These are phyloP conservation scores for Aphanomyces astaci DNA, from an alignment of 352 stramenopile genomes.

Conservation along the genomic window DNA sequence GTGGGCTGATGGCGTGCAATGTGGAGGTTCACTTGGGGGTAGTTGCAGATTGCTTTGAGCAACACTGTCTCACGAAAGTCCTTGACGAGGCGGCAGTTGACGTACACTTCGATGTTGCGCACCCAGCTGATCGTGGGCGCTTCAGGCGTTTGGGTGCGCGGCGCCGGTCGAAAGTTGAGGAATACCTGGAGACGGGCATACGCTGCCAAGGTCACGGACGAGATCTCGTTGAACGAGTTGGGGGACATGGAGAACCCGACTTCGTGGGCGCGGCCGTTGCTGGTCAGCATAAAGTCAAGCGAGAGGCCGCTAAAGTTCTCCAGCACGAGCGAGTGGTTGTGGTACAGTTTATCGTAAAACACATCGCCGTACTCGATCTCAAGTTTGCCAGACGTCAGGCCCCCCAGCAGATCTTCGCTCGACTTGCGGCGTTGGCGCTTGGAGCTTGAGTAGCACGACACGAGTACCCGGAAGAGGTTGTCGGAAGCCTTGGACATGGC, in stretches of 20 bases:
- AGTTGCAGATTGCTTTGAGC: constrained; percentile 65
- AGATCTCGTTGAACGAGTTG: constrained; percentile 77
- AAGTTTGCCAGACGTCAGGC: constrained; percentile 23
- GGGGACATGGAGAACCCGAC: constrained; percentile 76
- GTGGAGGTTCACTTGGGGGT: constrained; percentile 65
- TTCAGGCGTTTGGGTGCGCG: constrained; percentile 11
- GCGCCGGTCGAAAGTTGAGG: constrained; percentile 75
- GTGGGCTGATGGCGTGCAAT: constrained; percentile 43
- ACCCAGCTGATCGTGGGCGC: constrained; percentile 41
- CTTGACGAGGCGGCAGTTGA: constrained; percentile 82
- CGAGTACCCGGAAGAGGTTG: constrained; percentile 81
- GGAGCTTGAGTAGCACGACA: constrained; percentile 57
- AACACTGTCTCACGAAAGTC: constrained; percentile 82
- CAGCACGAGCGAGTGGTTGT: constrained; percentile 85
- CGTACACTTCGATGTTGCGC: constrained; percentile 81
- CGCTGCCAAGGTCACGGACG: constrained; percentile 59
- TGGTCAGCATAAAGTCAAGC: constrained; percentile 82
- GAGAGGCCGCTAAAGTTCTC: constrained; percentile 79
- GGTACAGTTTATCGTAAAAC: constrained; percentile 84
- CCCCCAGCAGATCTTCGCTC: background rate
- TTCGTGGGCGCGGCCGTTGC: constrained; percentile 66
- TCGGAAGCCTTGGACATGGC: constrained; percentile 58
- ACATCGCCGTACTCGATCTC: constrained; percentile 81
- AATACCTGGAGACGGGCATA: constrained; percentile 76
- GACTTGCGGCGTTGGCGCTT: constrained; percentile 40